Evolutionary conservation across 371 early-diverging fungal species (phyloP), one percentile per base, ranked within the genome.

Genomic region (Mucor indicus): DNA sequence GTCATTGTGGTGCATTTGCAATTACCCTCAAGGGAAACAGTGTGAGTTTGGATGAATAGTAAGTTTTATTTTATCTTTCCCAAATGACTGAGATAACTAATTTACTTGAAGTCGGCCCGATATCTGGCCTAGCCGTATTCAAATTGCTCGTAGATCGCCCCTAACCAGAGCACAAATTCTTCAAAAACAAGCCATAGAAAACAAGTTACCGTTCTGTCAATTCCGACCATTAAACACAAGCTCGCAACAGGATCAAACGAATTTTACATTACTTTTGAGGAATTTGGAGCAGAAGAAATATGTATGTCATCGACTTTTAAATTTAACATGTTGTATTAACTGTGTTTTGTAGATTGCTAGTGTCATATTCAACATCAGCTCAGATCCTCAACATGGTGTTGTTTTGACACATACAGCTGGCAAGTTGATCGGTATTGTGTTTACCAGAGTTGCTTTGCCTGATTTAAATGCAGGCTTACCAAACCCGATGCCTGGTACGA

Each of bases 121-220:
- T 21, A 71, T 67, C 7, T 82, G 82, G 82, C 82, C 82, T 5
- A 60, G 69, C 47, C 67, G 75, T 31, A 61, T 78, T 8, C 57
- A 57, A 12, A 79, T 82, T 36, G 60, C 77, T 2, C 66, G 75
- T 21, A 62, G 77, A 36, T 70, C 75, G 50, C 77, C 80, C 4
- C 29, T 63, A 11, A 67, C 71, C 3, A 67, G 67, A 53, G 71
- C 69, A 15, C 51, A 62, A 2, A 62, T 75, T 23, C 50, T 79
- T 6, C 72, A 72, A 30, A 56, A 59, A 47, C 64, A 75, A 37
- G 74, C 75, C 0, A 56, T 72, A 16, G 64, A 72, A 5, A 71
- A 78, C 45, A 73, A 67, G 5, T 20, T 78, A 21, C 82, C 82
- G 0, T 75, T 76, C 22, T 72, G 80, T 41, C 72, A 77, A 13